Base-by-base conservation (phyloP, 2,329 filamentous ascomycete genomes). In the Cladorrhinum sp. region DNA sequence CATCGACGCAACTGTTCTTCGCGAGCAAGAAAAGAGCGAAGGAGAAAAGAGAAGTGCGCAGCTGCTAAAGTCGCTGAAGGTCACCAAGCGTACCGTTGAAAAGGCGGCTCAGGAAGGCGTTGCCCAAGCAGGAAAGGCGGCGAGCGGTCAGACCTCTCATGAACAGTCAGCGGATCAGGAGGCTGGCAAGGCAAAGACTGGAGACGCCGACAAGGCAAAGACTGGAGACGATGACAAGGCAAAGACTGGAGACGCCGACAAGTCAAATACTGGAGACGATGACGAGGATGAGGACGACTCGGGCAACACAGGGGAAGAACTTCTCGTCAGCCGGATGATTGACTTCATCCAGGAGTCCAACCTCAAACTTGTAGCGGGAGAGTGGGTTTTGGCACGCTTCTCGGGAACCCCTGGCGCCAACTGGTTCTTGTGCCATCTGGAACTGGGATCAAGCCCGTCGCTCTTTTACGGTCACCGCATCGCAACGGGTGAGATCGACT, bases 351-450 rank as follows among this genome's bases (percentile, higher is more conserved):
- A 73, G 59, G 68, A 72, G 53, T 61, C 67, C 3, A 52, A 67
- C 30, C 54, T 73, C 2, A 60, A 67, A 8, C 53, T 68, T 8
- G 63, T 73, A 36, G 72, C 69, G 1, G 72, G 71, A n/a, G 71
- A 73, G 64, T 73, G 71, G 71, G 70, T 74, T 30, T 64, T 73
- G 21, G 71, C 70, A n/a, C 68, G 71, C 36, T 72, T 73, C 57
- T 68, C 71, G 0, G 67, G 70, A 1, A 66, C 66, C 9, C 65
- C 68, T 6, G 68, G 68, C 1, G 72, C 72, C 20, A 68, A 70
- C 39, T 73, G 70, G 72, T 73, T 73, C 63, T 67, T 73, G 24
- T 73, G 71, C 60, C 63, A 72, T 50, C 62, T 74, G 4, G 70
- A 73, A 57, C 64, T 73, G 7, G 71, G 72, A 3, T 65, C 67